Conservation (phyloP, 441 rosid species). For the Geranium incanum region DNA sequence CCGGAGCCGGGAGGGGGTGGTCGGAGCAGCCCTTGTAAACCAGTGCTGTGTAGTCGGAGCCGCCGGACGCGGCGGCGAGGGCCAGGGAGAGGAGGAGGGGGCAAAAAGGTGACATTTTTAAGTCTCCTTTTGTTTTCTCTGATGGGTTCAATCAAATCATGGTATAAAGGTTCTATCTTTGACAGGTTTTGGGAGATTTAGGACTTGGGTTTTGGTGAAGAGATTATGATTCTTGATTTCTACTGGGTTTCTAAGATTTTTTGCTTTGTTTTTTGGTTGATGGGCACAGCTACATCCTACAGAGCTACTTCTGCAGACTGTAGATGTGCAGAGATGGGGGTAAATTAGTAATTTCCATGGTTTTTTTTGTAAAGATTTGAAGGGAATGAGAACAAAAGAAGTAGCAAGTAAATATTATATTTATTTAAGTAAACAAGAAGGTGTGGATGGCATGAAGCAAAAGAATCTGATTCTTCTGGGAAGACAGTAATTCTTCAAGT, state of each 20-base stretch:
- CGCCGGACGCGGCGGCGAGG: conserved; percentile 42
- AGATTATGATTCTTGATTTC: background rate
- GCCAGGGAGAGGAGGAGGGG: conserved; percentile 22
- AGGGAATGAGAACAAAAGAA: conserved; percentile 1
- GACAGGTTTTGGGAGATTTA: conserved; percentile 16
- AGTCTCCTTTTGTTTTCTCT: no score
- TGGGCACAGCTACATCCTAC: no score
- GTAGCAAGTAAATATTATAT: no score
- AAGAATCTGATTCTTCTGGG: conserved; percentile 1
- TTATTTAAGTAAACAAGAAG: no score
- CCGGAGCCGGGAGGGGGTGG: conserved; percentile 69
- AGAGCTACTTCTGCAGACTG: no score
- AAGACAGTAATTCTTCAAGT: background rate
- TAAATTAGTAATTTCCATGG: background rate
- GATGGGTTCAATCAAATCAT: conserved; percentile 45
- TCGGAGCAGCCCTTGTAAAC: conserved; percentile 88
- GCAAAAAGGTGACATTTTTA: no score
- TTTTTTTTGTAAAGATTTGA: background rate
- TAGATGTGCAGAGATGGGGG: no score
- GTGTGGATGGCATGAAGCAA: background rate
- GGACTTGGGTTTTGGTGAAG: conserved; percentile 28
- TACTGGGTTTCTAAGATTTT: background rate
- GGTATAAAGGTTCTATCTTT: conserved; percentile 14
- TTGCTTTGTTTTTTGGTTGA: background rate
- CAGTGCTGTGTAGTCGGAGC: conserved; percentile 49